Base-by-base conservation (phyloP, 257 asterid genomes). In the Solanum infundibuliforme region DNA sequence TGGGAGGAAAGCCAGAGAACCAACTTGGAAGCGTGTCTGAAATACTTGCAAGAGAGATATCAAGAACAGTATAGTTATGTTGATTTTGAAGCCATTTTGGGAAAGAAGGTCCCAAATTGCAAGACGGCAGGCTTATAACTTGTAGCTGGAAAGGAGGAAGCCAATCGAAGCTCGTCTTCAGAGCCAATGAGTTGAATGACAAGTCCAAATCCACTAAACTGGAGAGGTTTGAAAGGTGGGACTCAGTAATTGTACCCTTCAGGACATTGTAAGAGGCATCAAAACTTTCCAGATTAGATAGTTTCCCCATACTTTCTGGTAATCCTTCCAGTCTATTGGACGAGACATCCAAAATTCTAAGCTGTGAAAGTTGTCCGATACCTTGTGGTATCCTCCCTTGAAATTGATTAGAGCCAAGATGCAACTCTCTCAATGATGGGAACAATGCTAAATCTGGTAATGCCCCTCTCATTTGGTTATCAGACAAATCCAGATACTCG, bases 81-180 rank as follows among this genome's bases (percentile, higher is more conserved):
- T 87, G 92, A 65, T 83, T 90, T 73, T 25, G 85, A 35, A 91
- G 41, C 94, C 93, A 91, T 32, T 69, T 14, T 0, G 92, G 94
- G 62, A 92, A 92, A 83, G 14, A 83, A 35, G 88, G 87, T 7
- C 93, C 92, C 52, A 89, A 7, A 16, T 81, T 71, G 86, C 91
- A 90, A 48, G 34, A 21, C 20, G 41, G 68, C 23, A 91, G 84
- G 1, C 1, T 5, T 69, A 91, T 10, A 12, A 0, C 1, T 21
- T 39, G 7, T 35, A 91, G 35, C 4, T 89, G 87, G 29, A 90
- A 90, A 86, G 89, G 88, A 71, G 92, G 92, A 60, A 21, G 25
- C 93, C 92, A 90, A 21, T 81, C 52, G 0, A 66, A 32, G 68
- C 83, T 58, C 5, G 76, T 23, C 31, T 90, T 83, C 38, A 88